Evolutionary conservation across 164 flowering plant species (phyloP), one percentile per base, ranked within the genome.

Genomic region (Magnolia kwangsiensis): DNA sequence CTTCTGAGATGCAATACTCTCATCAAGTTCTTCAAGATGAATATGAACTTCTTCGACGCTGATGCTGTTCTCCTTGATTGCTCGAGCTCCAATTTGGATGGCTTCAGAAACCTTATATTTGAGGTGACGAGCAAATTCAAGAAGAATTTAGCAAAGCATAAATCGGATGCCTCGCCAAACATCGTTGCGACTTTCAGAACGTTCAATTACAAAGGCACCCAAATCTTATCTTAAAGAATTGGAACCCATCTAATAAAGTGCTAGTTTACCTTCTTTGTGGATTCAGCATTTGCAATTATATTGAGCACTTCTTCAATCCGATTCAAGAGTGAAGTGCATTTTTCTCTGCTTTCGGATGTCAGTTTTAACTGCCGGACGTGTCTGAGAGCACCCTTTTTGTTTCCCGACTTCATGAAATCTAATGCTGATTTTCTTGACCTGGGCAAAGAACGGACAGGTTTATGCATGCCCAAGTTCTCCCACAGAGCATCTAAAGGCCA

Each of bases 271-370:
- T 88, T 87, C 77, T 89, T 91, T 8, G 91, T 89, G 29, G 97
- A 89, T 83, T 95, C 97, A 70, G 94, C 95, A 89, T 88, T 82
- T 49, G 85, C 81, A 76, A 95, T 87, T 75, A 82, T 78, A 79
- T 76, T 79, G 50, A 92, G 86, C 71, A 92, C 94, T 83, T 89
- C 97, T 81, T 92, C 98, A 80, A 95, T 95, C 78, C 92, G 79
- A 78, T 87, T 88, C 79, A 91, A 75, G 74, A 92, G 84, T 9
- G 88, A 77, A 0, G 74, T 59, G 72, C 91, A 90, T 74, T 90
- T 92, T 77, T 87, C 97, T 85, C 97, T 87, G 80, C 87, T 86
- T 71, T 83, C 87, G 55, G 86, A 84, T 5, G 81, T 83, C 82
- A 90, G 59, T 79, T 93, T 95, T 29, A 91, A 72, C 71, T 87